These are phyloP conservation scores for Penicillium capsulatum DNA, from an alignment of 2,329 filamentous ascomycete species.

Conservation along the genomic window DNA sequence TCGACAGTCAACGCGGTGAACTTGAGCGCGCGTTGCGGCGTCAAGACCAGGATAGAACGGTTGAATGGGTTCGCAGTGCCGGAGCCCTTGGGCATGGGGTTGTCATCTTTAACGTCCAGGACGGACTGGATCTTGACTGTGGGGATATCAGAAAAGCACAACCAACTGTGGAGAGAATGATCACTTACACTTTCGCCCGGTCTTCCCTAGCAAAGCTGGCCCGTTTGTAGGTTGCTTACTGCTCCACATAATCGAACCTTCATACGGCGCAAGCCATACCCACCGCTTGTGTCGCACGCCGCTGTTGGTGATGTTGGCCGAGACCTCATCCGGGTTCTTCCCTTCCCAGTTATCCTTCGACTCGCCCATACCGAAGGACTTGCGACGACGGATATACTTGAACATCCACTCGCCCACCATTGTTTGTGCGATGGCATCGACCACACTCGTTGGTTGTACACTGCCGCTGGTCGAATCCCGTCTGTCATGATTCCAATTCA, in stretches of 20 bases:
- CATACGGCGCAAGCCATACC: conserved; percentile 98
- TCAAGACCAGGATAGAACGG: conserved; percentile 90
- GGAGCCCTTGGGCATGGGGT: conserved; percentile 70
- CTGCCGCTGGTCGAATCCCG: conserved; percentile 53
- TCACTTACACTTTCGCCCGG: conserved; percentile 83
- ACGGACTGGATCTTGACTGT: conserved; percentile 92
- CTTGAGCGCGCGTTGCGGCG: conserved; percentile 87
- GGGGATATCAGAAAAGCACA: conserved; percentile 4
- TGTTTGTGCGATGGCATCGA: conserved; percentile 94
- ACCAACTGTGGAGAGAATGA: conserved; percentile 2
- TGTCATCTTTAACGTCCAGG: conserved; percentile 92
- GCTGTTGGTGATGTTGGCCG: conserved; percentile 61
- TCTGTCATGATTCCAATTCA: conserved; percentile 32
- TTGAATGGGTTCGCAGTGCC: conserved; percentile 63
- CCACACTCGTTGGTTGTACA: conserved; percentile 71
- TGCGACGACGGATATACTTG: conserved; percentile 56
- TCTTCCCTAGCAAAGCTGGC: conserved; percentile 85
- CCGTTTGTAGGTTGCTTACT: conserved; percentile 92
- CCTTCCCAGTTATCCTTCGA: conserved; percentile 46
- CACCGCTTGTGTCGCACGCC: conserved; percentile 83
- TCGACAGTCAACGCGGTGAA: conserved; percentile 82
- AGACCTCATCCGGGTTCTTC: conserved; percentile 63
- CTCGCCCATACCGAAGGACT: conserved; percentile 74
- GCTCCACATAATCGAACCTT: conserved; percentile 95
- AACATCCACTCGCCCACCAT: conserved; percentile 81